Conservation (phyloP, 2,329 filamentous ascomycete genomes). For the Emericellopsis cladophorae region DNA sequence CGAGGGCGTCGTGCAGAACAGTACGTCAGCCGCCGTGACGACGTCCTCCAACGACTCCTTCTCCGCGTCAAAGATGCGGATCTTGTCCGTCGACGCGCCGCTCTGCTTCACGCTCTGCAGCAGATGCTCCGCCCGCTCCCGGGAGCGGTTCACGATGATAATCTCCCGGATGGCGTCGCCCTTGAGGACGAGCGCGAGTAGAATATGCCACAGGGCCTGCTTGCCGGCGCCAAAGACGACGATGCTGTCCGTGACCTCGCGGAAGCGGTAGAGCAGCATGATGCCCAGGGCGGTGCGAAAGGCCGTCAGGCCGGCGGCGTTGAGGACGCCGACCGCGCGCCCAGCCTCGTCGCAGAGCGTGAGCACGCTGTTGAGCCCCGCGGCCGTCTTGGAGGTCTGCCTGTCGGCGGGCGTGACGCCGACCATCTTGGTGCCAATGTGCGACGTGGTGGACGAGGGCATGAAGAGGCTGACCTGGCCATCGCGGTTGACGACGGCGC, state of each 20-base stretch:
- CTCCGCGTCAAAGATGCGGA: constrained; percentile 2
- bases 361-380: constrained; percentile 25
- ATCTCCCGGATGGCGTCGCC: constrained; percentile 10
- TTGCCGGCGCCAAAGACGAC: constrained; percentile 10
- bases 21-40: constrained; percentile 8
- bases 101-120: constrained; percentile 6
- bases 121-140: constrained; percentile 8
- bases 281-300: constrained; percentile 55
- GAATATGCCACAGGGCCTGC: constrained; percentile 49
- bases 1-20: constrained; percentile 19
- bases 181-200: constrained; percentile 44
- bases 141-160: constrained; percentile 19
- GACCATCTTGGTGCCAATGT: not conserved
- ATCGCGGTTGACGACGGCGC: not conserved
- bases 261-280: constrained; percentile 42
- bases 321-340: constrained; percentile 48
- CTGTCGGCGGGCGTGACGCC: not conserved
- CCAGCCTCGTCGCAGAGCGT: constrained; percentile 46
- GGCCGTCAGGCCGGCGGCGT: constrained; percentile 55
- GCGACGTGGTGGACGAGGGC: not conserved
- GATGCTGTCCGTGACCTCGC: constrained; percentile 10
- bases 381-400: not conserved
- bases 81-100: constrained; percentile 4
- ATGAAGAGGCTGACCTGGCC: not conserved
- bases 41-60: constrained; percentile 7